Evolutionary conservation across 306 rosid species (phyloP).

Genomic region (Purshia tridentata): DNA sequence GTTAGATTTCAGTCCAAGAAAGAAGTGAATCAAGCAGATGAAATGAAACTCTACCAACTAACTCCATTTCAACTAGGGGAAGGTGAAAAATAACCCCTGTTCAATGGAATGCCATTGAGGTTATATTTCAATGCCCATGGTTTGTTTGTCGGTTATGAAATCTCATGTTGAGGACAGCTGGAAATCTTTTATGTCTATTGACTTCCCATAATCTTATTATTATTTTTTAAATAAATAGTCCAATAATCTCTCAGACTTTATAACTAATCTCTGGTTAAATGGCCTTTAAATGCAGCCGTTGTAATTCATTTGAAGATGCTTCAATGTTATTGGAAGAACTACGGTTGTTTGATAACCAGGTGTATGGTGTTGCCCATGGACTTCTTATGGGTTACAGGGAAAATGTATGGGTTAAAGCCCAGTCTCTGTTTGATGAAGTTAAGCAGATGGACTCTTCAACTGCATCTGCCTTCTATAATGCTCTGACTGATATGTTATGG

Average conservation of each 20-base stretch:
- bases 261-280: constrained; percentile 20
- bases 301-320: constrained; percentile 78
- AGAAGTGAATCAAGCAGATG: constrained; percentile 6
- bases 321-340: constrained; percentile 83
- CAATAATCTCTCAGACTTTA: background rate
- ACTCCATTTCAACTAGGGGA: background rate
- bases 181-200: background rate
- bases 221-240: background rate
- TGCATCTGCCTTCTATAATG: constrained; percentile 88
- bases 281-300: constrained; percentile 58
- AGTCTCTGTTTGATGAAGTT: constrained; percentile 73
- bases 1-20: background rate
- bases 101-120: constrained; percentile 4
- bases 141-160: background rate
- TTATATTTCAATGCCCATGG: background rate
- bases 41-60: constrained; percentile 9
- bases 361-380: constrained; percentile 90
- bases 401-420: constrained; percentile 69
- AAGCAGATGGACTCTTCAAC: constrained; percentile 85
- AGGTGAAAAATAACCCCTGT: background rate
- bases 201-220: background rate
- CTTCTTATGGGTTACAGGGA: constrained; percentile 78
- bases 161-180: background rate
- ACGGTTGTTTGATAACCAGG: constrained; percentile 74
- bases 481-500: constrained; percentile 97